phyloP scores from a whole-genome alignment of 441 rosid genomes.

The Pelargonium exstipulatum region DNA sequence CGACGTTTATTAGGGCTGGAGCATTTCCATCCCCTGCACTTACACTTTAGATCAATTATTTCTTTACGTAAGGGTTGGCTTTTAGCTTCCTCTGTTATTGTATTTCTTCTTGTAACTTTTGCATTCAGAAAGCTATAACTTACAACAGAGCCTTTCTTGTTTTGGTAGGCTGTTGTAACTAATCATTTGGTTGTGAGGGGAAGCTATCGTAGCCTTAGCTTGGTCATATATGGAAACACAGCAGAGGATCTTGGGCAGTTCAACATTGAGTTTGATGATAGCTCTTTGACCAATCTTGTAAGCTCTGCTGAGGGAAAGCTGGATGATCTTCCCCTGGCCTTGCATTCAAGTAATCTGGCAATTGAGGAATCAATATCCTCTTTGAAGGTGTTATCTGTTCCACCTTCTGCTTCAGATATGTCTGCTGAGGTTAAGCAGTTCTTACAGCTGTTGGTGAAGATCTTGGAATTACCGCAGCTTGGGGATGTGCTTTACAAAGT shows the following conservation, averaged over 20 bases:
- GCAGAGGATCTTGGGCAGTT: conserved; percentile 98
- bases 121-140: conserved; percentile 11
- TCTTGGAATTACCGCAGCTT: conserved; percentile 44
- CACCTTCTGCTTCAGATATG: conserved; percentile 49
- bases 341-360: conserved; percentile 57
- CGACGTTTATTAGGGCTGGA: not conserved
- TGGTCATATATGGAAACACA: conserved; percentile 85
- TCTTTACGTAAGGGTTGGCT: not conserved
- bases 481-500: conserved; percentile 47
- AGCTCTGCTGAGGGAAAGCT: conserved; percentile 82
- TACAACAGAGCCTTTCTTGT: not conserved
- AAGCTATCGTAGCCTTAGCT: conserved; percentile 88
- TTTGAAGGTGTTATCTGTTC: conserved; percentile 55
- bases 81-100: not conserved
- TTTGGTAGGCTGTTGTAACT: conserved; percentile 91
- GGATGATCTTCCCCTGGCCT: conserved; percentile 83
- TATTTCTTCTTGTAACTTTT: conserved; percentile 8
- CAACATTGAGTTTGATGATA: conserved; percentile 88
- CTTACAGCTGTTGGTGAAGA: conserved; percentile 53
- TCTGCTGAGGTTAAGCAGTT: conserved; percentile 66
- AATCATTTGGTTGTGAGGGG: conserved; percentile 94
- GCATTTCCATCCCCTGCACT: not conserved
- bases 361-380: conserved; percentile 66
- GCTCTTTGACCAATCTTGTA: conserved; percentile 76
- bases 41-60: not conserved